Percentiles rank a stretch among this genome's conserved stretches.
Evolutionary conservation across 1,284 basidiomycete genomes (phyloP).

Genomic region (Trametes versicolor): DNA sequence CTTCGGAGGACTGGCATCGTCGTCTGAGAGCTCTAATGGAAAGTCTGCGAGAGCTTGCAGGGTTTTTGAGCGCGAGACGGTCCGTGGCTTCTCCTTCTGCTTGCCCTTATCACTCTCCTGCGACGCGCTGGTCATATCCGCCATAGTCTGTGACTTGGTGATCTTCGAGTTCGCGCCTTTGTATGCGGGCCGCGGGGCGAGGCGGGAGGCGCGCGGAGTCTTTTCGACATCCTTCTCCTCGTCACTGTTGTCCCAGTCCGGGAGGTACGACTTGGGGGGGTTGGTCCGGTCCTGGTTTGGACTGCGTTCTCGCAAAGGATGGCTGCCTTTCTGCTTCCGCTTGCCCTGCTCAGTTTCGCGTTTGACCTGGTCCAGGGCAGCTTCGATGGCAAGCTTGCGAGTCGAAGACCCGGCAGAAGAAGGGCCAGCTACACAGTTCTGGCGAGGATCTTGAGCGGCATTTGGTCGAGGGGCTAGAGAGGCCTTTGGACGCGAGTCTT

Average conservation of each 20-base stretch:
- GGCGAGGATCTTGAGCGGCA: no score
- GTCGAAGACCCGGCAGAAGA: slow-evolving; percentile 13
- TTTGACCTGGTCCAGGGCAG: neutral
- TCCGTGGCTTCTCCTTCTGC: slow-evolving; percentile 14
- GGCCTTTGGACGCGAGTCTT: neutral
- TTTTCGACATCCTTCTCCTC: slow-evolving; percentile 22
- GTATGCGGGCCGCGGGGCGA: slow-evolving; percentile 29
- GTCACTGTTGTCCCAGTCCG: slow-evolving; percentile 17
- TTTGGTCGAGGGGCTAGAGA: no score
- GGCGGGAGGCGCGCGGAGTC: slow-evolving; percentile 33
- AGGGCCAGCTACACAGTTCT: slow-evolving; percentile 1
- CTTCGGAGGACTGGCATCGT: neutral
- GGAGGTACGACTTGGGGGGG: slow-evolving; percentile 7
- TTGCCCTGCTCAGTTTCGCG: neutral
- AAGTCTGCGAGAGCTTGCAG: slow-evolving; percentile 20
- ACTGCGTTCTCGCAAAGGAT: slow-evolving; percentile 27
- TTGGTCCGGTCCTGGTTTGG: slow-evolving; percentile 22
- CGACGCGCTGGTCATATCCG: slow-evolving; percentile 17
- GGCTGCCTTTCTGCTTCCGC: neutral
- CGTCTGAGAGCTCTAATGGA: neutral
- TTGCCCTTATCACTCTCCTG: slow-evolving; percentile 16
- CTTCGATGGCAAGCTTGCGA: neutral
- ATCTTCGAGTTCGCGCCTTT: slow-evolving; percentile 22
- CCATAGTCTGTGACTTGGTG: slow-evolving; percentile 24
- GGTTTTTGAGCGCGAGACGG: slow-evolving; percentile 22